These are phyloP conservation scores for Blastosporella zonata DNA, from an alignment of 1,284 basidiomycete genomes.

Conservation along the genomic window DNA sequence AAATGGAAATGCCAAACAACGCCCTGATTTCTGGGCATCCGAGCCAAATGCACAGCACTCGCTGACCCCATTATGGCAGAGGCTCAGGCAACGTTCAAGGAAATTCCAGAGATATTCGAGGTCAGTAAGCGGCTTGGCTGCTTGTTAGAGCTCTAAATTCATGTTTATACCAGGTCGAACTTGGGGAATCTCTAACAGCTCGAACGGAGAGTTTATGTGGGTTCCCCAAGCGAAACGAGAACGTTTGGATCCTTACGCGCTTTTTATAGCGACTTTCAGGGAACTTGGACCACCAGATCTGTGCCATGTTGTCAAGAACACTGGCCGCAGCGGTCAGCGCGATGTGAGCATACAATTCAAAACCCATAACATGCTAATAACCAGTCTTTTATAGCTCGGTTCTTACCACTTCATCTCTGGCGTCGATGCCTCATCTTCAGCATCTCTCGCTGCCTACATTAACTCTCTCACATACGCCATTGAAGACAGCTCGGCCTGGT, in stretches of 20 bases:
- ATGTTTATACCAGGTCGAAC: slow-evolving; percentile 63
- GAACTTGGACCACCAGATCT: slow-evolving; percentile 97
- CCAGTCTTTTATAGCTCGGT: slow-evolving; percentile 56
- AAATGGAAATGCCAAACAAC: slow-evolving; percentile 11
- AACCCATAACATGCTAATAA: not conserved
- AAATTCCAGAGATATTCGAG: slow-evolving; percentile 62
- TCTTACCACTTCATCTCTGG: slow-evolving; percentile 97
- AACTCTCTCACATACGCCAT: slow-evolving; percentile 96
- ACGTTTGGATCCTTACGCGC: slow-evolving; percentile 20
- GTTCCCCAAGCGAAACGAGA: slow-evolving; percentile 29
- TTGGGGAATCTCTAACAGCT: slow-evolving; percentile 87
- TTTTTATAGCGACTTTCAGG: slow-evolving; percentile 77
- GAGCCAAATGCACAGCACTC: slow-evolving; percentile 6
- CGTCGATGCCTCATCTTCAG: slow-evolving; percentile 95
- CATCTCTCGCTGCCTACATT: slow-evolving; percentile 96
- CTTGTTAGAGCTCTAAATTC: slow-evolving; percentile 9
- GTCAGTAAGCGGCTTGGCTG: slow-evolving; percentile 25
- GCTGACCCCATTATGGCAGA: slow-evolving; percentile 32
- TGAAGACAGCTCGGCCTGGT: slow-evolving; percentile 92
- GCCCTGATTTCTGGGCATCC: not conserved
- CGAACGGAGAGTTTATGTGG: slow-evolving; percentile 90
- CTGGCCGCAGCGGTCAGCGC: slow-evolving; percentile 77
- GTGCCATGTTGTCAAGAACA: slow-evolving; percentile 93
- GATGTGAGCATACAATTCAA: slow-evolving; percentile 64
- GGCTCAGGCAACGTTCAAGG: slow-evolving; percentile 57